phyloP scores from a whole-genome alignment of 2,329 filamentous ascomycete genomes.

The Clonostachys byssicola region DNA sequence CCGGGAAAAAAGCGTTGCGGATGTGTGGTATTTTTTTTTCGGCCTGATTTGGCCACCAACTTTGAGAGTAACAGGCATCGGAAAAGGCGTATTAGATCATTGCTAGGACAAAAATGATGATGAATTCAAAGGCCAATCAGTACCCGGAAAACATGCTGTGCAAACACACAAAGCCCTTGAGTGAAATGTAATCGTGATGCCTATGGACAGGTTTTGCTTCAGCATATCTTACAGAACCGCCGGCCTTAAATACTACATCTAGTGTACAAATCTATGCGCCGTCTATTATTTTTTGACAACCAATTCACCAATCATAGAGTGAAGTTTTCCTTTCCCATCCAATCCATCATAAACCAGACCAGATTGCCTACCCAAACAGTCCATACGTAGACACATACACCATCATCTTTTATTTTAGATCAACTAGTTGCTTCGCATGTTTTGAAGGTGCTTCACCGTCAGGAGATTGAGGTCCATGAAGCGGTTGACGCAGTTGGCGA shows the following conservation, averaged over 20 bases:
- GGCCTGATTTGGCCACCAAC: constrained; percentile 36
- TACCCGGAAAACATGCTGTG: constrained; percentile 6
- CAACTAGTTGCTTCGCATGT: constrained; percentile 27
- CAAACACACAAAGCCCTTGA: constrained; percentile 2
- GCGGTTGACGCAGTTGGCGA: constrained; percentile 89
- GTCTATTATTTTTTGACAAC: no score
- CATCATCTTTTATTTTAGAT: no score
- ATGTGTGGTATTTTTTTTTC: constrained; percentile 14
- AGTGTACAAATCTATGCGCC: no score
- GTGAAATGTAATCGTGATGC: not conserved
- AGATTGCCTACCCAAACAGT: no score
- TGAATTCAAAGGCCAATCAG: constrained; percentile 23
- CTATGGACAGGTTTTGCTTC: no score
- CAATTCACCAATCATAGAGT: no score
- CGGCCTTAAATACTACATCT: no score
- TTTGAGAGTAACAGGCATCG: constrained; percentile 25
- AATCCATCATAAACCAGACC: no score
- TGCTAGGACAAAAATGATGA: constrained; percentile 26
- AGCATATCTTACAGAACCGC: no score
- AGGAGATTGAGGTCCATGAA: constrained; percentile 86
- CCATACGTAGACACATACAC: no score
- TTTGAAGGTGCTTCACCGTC: constrained; percentile 81
- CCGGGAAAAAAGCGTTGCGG: not conserved
- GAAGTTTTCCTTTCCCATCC: no score
- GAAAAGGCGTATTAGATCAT: constrained; percentile 28